Evolutionary conservation across 805 yeast species (phyloP).

Genomic region (Spathaspora passalidarum): DNA sequence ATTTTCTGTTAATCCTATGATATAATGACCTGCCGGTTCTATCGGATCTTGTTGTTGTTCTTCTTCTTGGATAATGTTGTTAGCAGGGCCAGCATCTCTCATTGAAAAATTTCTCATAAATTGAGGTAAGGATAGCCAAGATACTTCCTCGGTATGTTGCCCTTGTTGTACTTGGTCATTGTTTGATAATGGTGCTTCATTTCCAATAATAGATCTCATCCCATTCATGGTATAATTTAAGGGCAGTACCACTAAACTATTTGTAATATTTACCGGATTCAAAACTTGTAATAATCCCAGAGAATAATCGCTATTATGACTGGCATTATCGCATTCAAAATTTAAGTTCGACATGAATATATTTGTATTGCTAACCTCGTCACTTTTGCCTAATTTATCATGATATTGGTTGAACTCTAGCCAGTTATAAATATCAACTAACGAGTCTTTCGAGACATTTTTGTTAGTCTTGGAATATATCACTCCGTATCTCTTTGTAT

Average conservation of each 20-base stretch:
- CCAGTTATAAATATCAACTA: slow-evolving; percentile 27
- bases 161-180: background rate
- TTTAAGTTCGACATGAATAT: background rate
- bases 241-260: slow-evolving; percentile 37
- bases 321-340: background rate
- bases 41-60: slow-evolving; percentile 4
- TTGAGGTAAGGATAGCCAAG: slow-evolving; percentile 21
- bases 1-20: slow-evolving; percentile 21
- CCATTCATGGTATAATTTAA: slow-evolving; percentile 33
- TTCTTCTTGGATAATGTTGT: slow-evolving; percentile 4
- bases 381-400: slow-evolving; percentile 17
- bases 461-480: slow-evolving; percentile 13
- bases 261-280: slow-evolving; percentile 34
- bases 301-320: background rate
- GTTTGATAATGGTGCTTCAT: slow-evolving; percentile 9
- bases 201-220: slow-evolving; percentile 18
- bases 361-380: slow-evolving; percentile 11
- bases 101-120: slow-evolving; percentile 11
- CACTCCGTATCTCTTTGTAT: slow-evolving; percentile 32
- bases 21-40: slow-evolving; percentile 19
- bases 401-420: slow-evolving; percentile 31
- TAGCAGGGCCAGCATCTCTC: background rate
- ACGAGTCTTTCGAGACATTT: slow-evolving; percentile 8
- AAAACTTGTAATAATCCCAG: slow-evolving; percentile 24
- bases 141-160: slow-evolving; percentile 2